These are phyloP conservation scores for Parasitella parasitica DNA, from an alignment of 371 early-diverging fungal species.

Conservation along the genomic window DNA sequence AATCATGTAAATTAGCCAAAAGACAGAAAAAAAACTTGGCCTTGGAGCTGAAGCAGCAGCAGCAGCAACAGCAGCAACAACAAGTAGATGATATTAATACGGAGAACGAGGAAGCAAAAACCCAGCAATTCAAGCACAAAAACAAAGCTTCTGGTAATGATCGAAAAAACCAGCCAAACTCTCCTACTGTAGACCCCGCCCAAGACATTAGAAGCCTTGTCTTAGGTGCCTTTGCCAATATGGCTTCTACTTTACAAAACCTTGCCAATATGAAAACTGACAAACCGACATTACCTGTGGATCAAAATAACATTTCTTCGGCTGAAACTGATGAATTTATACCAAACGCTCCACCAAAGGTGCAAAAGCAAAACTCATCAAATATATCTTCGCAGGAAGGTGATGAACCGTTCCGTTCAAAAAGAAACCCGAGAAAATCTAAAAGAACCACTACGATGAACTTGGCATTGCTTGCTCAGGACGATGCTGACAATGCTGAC, in stretches of 20 bases:
- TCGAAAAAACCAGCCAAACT: not conserved
- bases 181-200: not conserved
- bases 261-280: not conserved
- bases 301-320: not conserved
- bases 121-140: not conserved
- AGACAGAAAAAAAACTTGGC: not conserved
- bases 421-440: not conserved
- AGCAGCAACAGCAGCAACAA: not conserved
- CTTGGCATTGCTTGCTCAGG: not conserved
- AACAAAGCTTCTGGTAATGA: not conserved
- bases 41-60: not conserved
- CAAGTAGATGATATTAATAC: not conserved
- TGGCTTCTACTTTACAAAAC: not conserved
- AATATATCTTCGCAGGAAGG: not conserved
- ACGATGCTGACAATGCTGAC: not conserved
- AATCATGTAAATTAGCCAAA: not conserved
- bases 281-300: not conserved
- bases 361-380: not conserved
- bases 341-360: not conserved
- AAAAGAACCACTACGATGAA: not conserved
- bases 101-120: not conserved
- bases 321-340: too few relatives aligned
- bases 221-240: not conserved
- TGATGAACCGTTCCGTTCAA: not conserved
- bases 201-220: not conserved